Conservation (phyloP, 768 basidiomycete species). For the Porphyrellus cyaneotinctus region DNA sequence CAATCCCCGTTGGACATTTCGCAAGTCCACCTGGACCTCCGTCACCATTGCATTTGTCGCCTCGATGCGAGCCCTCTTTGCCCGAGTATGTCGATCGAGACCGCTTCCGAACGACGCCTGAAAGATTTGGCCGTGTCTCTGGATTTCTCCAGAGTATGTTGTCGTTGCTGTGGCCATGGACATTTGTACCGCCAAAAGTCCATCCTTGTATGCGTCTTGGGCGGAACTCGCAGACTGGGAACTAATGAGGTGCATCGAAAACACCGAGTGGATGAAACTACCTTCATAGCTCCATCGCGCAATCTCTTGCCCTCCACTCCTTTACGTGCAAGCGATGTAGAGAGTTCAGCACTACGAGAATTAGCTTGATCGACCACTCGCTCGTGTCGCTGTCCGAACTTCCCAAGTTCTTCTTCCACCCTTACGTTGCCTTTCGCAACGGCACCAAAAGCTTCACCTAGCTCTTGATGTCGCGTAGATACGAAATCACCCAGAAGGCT, state of each 20-base stretch:
- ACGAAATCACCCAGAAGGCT: conserved; percentile 68
- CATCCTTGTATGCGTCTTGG: conserved; percentile 39
- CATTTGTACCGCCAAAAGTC: conserved; percentile 42
- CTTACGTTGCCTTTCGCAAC: conserved; percentile 54
- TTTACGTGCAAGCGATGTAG: conserved; percentile 40
- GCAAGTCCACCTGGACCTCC: conserved; percentile 51
- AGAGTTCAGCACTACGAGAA: conserved; percentile 40
- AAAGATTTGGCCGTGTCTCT: conserved; percentile 44
- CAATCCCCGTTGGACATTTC: conserved; percentile 46
- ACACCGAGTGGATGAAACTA: conserved; percentile 22
- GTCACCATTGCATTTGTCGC: conserved; percentile 46
- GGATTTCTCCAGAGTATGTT: conserved; percentile 50
- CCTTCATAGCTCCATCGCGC: conserved; percentile 60
- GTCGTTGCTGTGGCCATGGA: conserved; percentile 44
- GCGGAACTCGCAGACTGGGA: conserved; percentile 40
- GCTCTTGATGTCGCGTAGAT: conserved; percentile 58
- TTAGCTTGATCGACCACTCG: conserved; percentile 41
- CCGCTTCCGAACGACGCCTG: conserved; percentile 47
- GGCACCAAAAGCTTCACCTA: conserved; percentile 53
- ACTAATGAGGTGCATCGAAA: conserved; percentile 11
- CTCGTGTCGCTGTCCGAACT: conserved; percentile 48
- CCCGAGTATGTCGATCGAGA: conserved; percentile 55
- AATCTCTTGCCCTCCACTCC: conserved; percentile 49
- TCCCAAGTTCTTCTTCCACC: conserved; percentile 47
- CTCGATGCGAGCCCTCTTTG: conserved; percentile 68